Evolutionary conservation across 345 rosid genomes (phyloP), one percentile per base, ranked within the genome.

Genomic region (Arabis alpina): DNA sequence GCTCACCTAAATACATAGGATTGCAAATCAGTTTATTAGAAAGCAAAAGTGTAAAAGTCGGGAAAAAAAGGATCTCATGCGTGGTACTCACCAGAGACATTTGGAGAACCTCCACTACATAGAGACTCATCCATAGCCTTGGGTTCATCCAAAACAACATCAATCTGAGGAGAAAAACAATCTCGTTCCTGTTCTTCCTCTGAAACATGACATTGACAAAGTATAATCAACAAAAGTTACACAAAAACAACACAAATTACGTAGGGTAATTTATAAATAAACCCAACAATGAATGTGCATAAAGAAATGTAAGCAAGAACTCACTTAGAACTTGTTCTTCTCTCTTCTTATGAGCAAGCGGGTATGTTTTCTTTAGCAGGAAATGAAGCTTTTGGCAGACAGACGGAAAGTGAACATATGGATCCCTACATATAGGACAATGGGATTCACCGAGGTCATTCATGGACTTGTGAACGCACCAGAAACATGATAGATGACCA

Each of bases 401-500:
- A 76, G 75, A 67, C 2, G 97, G 91, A 51, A 90, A 90, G 76
- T 90, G 86, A 78, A 71, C 57, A 68, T 87, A 93, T 0, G 87
- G 81, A 24, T 80, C 76, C 66, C 96, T 78, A 70, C 96, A 90
- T 39, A 93, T 44, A n/a, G 97, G 92, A 75, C 98, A 93, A 37
- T 39, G 76, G 62, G 96, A 84, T 63, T 82, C 66, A 0, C 53
- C 25, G 13, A 4, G 1, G 13, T 41, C 2, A 56, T 10, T 79
- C 98, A 93, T 93, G 2, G 92, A 88, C 13, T 32, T 63, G 59
- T 86, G 81, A 4, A 88, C 94, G 41, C 98, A 93, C 98, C 97
- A 93, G 72, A 93, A 93, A 83, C 98, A 90, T 56, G 97, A 82
- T 16, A 93, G 40, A 59, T 88, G 97, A 58, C 97, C 98, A 81